Base-by-base conservation (phyloP, 2,329 filamentous ascomycete genomes). In the Leptodontidium sp. region DNA sequence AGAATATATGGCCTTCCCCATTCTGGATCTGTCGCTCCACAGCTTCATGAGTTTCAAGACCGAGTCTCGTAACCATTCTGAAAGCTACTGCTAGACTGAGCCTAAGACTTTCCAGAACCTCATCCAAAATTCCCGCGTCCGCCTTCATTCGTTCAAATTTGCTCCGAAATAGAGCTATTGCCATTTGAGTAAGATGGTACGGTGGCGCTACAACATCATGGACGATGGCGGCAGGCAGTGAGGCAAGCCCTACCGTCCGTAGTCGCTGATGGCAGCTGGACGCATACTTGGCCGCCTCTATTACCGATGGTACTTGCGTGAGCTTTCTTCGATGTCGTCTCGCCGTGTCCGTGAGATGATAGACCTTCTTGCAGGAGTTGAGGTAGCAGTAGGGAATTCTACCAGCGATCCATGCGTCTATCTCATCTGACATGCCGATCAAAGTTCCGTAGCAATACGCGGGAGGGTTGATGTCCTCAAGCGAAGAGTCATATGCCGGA, bases 301-400 rank as follows among this genome's bases (percentile, higher is more conserved):
- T 57, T 35, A 57, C 53, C 53, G 32, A 57, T 57, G 29, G 29
- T 21, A 57, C 53, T 57, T 57, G 53, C 53, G 53, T 40, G 53
- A 57, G 53, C 53, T 57, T 57, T 57, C 32, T 38, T 57, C 53
- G 53, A 57, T 57, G 53, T 57, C 29, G 53, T 38, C 53, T 57
- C 21, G 21, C 21, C 21, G 21, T 21, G 21, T 21, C 1, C 21
- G 21, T 21, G 21, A 21, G 21, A 21, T 21, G 21, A 21, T 21
- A 21, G 21, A 55, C 29, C 53, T 57, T 32, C 29, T 57, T 29
- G 29, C 15, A 57, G 6, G 53, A 57, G 29, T 21, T 57, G 53
- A 57, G 53, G 29, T 57, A 57, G 53, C 53, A 57, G 53, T 57
- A 57, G 53, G 53, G 53, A 57, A 15, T 38, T 57, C 29, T 57